These are phyloP conservation scores for Suillus discolor DNA, from an alignment of 768 basidiomycete genomes.

Conservation along the genomic window DNA sequence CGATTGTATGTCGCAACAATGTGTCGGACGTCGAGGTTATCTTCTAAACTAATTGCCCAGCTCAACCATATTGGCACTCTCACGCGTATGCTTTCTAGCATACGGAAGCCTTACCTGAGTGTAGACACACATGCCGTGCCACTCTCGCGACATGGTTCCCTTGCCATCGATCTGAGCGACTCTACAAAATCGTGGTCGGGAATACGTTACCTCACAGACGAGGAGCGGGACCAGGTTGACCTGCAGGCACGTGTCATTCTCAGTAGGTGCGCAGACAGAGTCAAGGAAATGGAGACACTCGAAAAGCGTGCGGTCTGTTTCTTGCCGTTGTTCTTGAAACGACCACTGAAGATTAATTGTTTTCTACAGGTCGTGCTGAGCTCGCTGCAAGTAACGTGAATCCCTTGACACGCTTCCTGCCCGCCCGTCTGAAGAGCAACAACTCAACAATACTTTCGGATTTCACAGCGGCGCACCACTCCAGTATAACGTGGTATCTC, in stretches of 20 bases:
- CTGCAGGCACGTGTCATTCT: conserved; percentile 86
- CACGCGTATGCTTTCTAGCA: conserved; percentile 67
- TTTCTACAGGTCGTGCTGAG: conserved; percentile 60
- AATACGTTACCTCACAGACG: conserved; percentile 76
- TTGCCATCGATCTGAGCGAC: conserved; percentile 57
- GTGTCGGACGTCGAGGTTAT: background rate
- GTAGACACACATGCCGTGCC: conserved; percentile 63
- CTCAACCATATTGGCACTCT: conserved; percentile 73
- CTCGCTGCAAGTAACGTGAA: conserved; percentile 65
- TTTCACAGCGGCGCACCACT: conserved; percentile 84
- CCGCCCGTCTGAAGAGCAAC: conserved; percentile 66
- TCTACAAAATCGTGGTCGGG: conserved; percentile 59
- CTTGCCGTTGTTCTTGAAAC: conserved; percentile 18
- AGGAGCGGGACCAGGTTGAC: conserved; percentile 96
- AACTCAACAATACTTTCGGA: conserved; percentile 55
- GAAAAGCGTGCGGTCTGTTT: conserved; percentile 75
- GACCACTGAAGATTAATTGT: conserved; percentile 16
- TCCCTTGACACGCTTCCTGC: conserved; percentile 70
- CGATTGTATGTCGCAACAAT: conserved; percentile 47
- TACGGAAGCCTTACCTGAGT: conserved; percentile 88
- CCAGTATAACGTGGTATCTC: conserved; percentile 92
- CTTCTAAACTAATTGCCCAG: conserved; percentile 38
- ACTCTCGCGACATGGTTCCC: conserved; percentile 49
- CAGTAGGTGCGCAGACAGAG: conserved; percentile 81
- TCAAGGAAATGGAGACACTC: conserved; percentile 83